These are phyloP conservation scores for Ganoderma resinaceum DNA, from an alignment of 1,284 basidiomycete genomes.

Conservation along the genomic window DNA sequence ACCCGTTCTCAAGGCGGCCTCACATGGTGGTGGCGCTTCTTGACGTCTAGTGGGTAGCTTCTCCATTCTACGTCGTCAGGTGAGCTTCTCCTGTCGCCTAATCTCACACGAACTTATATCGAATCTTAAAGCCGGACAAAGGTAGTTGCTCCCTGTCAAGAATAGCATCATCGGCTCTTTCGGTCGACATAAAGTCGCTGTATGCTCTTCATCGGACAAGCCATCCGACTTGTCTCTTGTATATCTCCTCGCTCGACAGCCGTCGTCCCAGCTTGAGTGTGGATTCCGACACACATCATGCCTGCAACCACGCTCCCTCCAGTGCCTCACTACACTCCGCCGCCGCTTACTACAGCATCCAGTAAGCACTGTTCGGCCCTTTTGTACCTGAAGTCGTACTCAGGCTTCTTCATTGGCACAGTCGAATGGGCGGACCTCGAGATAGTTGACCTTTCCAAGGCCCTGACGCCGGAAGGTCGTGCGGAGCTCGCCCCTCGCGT, in stretches of 20 bases:
- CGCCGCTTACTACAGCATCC: slow-evolving; percentile 42
- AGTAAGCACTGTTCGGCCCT: slow-evolving; percentile 21
- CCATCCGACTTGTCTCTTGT: not conserved
- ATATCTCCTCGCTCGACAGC: not conserved
- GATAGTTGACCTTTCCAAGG: slow-evolving; percentile 67
- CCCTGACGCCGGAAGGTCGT: slow-evolving; percentile 53
- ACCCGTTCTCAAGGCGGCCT: not conserved
- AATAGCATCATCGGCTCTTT: not conserved
- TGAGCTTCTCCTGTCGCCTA: not conserved
- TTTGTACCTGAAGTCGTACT: not conserved
- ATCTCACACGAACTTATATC: not conserved
- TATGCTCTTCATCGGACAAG: too few species aligned
- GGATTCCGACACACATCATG: not conserved
- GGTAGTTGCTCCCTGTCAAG: not conserved
- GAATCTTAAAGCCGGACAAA: not conserved
- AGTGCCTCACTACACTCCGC: slow-evolving; percentile 45
- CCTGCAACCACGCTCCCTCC: slow-evolving; percentile 6
- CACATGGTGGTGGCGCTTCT: not conserved
- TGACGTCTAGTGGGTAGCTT: not conserved
- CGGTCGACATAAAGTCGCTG: not conserved
- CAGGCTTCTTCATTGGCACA: slow-evolving; percentile 30
- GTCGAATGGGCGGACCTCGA: slow-evolving; percentile 75
- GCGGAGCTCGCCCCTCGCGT: slow-evolving; percentile 54
- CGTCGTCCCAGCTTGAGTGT: not conserved
- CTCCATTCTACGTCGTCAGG: not conserved